These are phyloP conservation scores for Torulaspora pretoriensis DNA, from an alignment of 1,139 yeast species.

Conservation along the genomic window DNA sequence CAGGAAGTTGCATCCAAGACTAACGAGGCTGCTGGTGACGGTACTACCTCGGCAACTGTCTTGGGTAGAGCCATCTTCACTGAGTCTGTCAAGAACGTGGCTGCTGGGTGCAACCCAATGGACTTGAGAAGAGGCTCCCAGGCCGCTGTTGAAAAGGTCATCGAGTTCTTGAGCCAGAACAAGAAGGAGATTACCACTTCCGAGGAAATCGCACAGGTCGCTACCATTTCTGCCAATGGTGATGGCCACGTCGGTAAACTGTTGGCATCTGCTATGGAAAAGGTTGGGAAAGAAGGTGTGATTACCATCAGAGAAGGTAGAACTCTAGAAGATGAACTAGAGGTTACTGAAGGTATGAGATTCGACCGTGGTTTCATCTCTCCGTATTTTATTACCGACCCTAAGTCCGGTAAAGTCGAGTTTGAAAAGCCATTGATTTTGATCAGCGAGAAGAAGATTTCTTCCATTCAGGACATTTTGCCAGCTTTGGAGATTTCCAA, in stretches of 20 bases:
- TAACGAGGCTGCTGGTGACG: slow-evolving; percentile 98
- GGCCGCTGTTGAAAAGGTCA: slow-evolving; percentile 97
- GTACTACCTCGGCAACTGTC: slow-evolving; percentile 97
- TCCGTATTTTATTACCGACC: slow-evolving; percentile 95
- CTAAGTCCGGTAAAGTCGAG: slow-evolving; percentile 95
- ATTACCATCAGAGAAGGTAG: slow-evolving; percentile 97
- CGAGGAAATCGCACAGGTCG: slow-evolving; percentile 97
- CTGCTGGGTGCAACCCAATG: slow-evolving; percentile 99
- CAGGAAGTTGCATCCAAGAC: slow-evolving; percentile 99
- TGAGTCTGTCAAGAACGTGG: slow-evolving; percentile 96
- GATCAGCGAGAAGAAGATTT: slow-evolving; percentile 91
- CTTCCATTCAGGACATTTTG: slow-evolving; percentile 85
- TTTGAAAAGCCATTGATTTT: slow-evolving; percentile 91
- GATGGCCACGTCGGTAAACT: slow-evolving; percentile 91
- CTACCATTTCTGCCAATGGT: slow-evolving; percentile 98
- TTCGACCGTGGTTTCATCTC: slow-evolving; percentile 98
- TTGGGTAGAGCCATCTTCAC: slow-evolving; percentile 96
- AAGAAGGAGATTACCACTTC: slow-evolving; percentile 96
- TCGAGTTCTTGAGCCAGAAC: slow-evolving; percentile 79
- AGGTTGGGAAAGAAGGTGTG: slow-evolving; percentile 99
- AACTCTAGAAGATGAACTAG: slow-evolving; percentile 94
- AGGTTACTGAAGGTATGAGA: slow-evolving; percentile 99
- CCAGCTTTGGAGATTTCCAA: slow-evolving; percentile 94
- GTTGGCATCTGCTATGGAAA: slow-evolving; percentile 97
- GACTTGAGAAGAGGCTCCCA: slow-evolving; percentile 98